Evolutionary conservation across 2,329 filamentous ascomycete species (phyloP).

Genomic region (Fusarium sp.): DNA sequence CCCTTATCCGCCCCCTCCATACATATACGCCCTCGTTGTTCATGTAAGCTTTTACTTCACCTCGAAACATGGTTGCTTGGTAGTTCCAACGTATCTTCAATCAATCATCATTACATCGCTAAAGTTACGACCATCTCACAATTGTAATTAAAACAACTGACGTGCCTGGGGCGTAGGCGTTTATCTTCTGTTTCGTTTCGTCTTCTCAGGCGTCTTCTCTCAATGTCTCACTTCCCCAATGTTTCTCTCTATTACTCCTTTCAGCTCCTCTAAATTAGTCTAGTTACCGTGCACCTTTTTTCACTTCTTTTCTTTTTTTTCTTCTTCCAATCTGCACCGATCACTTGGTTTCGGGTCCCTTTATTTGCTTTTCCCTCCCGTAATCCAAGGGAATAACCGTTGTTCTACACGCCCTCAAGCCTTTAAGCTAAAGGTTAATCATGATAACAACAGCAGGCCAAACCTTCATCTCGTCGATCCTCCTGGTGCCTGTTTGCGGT

Average conservation of each 20-base stretch:
- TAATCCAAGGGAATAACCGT: constrained; percentile 6
- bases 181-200: constrained; percentile 1
- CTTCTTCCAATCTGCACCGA: constrained; percentile 9
- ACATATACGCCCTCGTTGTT: constrained; percentile 14
- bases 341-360: not conserved
- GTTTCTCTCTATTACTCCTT: constrained; percentile 26
- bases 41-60: constrained; percentile 1
- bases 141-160: not conserved
- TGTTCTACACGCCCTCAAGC: constrained; percentile 6
- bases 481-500: constrained; percentile 14
- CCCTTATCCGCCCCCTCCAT: constrained; percentile 13
- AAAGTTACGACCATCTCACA: not conserved
- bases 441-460: constrained; percentile 21
- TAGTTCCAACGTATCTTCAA: not conserved
- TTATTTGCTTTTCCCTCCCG: constrained; percentile 8
- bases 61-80: not conserved
- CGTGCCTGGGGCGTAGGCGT: constrained; percentile 9
- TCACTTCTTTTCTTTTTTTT: constrained; percentile 16
- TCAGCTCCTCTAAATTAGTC: constrained; percentile 13
- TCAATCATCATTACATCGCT: not conserved
- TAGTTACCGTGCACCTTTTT: constrained; percentile 14
- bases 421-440: constrained; percentile 3
- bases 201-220: constrained; percentile 17
- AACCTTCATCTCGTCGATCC: constrained; percentile 16
- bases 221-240: constrained; percentile 33